Evolutionary conservation across 2,329 filamentous ascomycete genomes (phyloP), one percentile per base, ranked within the genome.

Genomic region (Colletotrichum tropicale): DNA sequence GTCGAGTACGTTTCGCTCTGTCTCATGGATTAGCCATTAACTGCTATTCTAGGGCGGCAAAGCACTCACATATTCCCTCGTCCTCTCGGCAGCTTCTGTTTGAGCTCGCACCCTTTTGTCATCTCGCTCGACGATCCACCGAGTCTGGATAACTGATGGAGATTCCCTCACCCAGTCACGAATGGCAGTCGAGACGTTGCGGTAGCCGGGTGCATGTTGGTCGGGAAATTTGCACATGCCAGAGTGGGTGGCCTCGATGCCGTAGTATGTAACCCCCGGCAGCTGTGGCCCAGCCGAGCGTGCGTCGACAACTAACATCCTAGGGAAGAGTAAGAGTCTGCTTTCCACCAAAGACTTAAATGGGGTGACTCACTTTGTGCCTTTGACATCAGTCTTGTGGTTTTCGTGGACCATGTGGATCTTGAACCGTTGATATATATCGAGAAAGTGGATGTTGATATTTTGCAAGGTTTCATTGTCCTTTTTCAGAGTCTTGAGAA

Each of bases 351-450:
- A 56, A 52, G n/a, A 26, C n/a, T 16, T 58, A 55, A 18, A n/a
- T 12, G 13, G n/a, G 8, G 24, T 12, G 13, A 80, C 85, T 61
- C 79, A 87, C 85, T 85, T 92, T 1, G 91, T 91, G 3, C 91
- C 91, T 78, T 90, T 93, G 43, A 95, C 80, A 77, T 95, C 91
- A 1, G 93, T 94, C 76, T 93, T 93, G 78, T 93, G 91, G 61
- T 92, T 93, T 81, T 96, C 94, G 71, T 95, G 93, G 48, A 92
- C 94, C 89, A 95, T 95, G 80, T 94, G 94, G 66, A 96, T 92
- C 78, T 91, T 90, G 80, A 94, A 95, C 2, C 92, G 89, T 72
- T 91, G 89, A 77, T 94, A 92, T 32, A 95, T 91, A 67, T 95
- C 92, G 21, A 93, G 87, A 78, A 96, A 96, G 73, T 93, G 89